Percentiles rank a stretch among this genome's conserved stretches.
Conservation (phyloP, 805 yeast genomes). For the Cyberlindnera galapagoensis region DNA sequence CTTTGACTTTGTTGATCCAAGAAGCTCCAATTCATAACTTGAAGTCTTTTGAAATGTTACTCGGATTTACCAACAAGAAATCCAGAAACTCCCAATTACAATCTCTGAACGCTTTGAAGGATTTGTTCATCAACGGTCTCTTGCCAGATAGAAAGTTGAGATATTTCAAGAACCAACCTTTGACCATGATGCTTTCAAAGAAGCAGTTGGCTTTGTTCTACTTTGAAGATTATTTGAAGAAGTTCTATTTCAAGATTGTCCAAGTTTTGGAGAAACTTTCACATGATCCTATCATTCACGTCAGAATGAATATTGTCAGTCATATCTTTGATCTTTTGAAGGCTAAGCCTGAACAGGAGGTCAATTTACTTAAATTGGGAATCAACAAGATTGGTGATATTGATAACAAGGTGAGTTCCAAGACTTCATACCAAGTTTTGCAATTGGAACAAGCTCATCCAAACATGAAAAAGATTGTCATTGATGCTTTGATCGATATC, state of each 20-base stretch:
- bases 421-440: slow-evolving; percentile 74
- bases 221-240: slow-evolving; percentile 86
- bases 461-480: slow-evolving; percentile 81
- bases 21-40: slow-evolving; percentile 91
- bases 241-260: slow-evolving; percentile 65
- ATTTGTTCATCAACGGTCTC: slow-evolving; percentile 76
- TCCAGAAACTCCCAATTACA: slow-evolving; percentile 90
- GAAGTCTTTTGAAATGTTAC: slow-evolving; percentile 73
- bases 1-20: slow-evolving; percentile 85
- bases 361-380: slow-evolving; percentile 78
- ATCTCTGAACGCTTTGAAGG: slow-evolving; percentile 83
- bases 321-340: slow-evolving; percentile 77
- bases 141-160: slow-evolving; percentile 80
- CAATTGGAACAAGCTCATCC: slow-evolving; percentile 89
- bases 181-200: slow-evolving; percentile 38
- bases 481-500: slow-evolving; percentile 75
- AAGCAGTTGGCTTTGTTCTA: slow-evolving; percentile 66
- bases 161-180: slow-evolving; percentile 69
- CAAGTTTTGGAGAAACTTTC: slow-evolving; percentile 70
- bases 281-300: slow-evolving; percentile 90
- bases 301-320: slow-evolving; percentile 67
- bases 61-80: slow-evolving; percentile 80
- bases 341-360: slow-evolving; percentile 95
- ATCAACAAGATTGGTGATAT: slow-evolving; percentile 92
- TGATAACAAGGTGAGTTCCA: slow-evolving; percentile 85